phyloP scores from a whole-genome alignment of 306 rosid genomes.

The Prunus mume region DNA sequence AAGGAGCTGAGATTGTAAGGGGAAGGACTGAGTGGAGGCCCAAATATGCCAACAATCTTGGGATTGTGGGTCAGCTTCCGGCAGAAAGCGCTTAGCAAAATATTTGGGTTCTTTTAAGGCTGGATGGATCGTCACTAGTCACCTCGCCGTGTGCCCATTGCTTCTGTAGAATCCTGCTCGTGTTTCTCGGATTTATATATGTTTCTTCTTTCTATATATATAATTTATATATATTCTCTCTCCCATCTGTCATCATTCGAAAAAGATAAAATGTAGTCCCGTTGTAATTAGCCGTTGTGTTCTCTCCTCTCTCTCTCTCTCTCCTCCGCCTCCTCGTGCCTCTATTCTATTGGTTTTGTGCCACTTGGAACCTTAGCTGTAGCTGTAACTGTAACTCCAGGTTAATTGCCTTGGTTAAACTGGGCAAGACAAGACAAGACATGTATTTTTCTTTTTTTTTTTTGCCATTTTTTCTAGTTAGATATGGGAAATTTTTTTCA shows the following conservation, averaged over 20 bases:
- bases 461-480: conserved; percentile 23
- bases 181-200: conserved; percentile 48
- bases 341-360: conserved; percentile 23
- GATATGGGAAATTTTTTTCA: conserved; percentile 18
- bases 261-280: conserved; percentile 38
- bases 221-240: conserved; percentile 27
- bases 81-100: conserved; percentile 45
- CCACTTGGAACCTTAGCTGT: conserved; percentile 14
- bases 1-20: conserved; percentile 83
- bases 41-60: conserved; percentile 52
- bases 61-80: conserved; percentile 43
- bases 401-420: conserved; percentile 34
- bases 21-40: conserved; percentile 95
- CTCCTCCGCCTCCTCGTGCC: background rate
- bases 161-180: conserved; percentile 47
- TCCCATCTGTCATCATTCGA: conserved; percentile 37
- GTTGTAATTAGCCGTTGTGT: conserved; percentile 59
- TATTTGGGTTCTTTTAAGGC: conserved; percentile 16
- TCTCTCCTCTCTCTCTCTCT: conserved; percentile 12
- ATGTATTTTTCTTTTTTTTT: conserved; percentile 27
- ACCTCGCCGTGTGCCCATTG: conserved; percentile 27
- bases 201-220: conserved; percentile 21
- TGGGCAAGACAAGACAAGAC: conserved; percentile 27
- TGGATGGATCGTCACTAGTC: conserved; percentile 27
- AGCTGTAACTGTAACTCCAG: conserved; percentile 19